Evolutionary conservation across 805 yeast species (phyloP).

Genomic region (Wickerhamiella kurtzmanii): DNA sequence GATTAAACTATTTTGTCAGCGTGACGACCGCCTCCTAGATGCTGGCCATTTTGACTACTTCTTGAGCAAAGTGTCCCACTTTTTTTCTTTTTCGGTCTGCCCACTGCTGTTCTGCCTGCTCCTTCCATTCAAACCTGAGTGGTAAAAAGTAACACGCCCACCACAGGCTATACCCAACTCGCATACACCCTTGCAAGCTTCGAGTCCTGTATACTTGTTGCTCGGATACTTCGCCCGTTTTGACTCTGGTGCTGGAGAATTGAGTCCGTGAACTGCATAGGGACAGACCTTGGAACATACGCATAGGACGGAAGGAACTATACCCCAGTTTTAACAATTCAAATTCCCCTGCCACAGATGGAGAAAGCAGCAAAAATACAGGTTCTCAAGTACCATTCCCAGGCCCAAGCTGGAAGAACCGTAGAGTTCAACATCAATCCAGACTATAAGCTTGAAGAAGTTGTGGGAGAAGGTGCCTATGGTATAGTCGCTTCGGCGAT

Average conservation of each 20-base stretch:
- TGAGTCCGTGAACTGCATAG: too few relatives aligned
- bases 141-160: too few relatives aligned
- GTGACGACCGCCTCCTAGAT: background rate
- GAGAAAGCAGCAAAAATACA: background rate
- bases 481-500: slow-evolving; percentile 84
- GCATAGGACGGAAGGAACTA: too few relatives aligned
- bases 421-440: slow-evolving; percentile 70
- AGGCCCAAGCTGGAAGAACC: slow-evolving; percentile 24
- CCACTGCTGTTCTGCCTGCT: background rate
- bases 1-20: background rate
- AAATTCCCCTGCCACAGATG: background rate
- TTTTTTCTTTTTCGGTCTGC: background rate
- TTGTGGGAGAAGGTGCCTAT: slow-evolving; percentile 93
- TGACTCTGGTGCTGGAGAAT: too few relatives aligned
- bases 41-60: background rate
- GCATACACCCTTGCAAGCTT: background rate
- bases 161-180: too few relatives aligned
- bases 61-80: background rate
- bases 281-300: too few relatives aligned
- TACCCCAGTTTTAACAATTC: too few relatives aligned
- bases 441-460: slow-evolving; percentile 70
- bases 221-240: too few relatives aligned
- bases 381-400: slow-evolving; percentile 11
- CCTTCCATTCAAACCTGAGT: too few relatives aligned
- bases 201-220: too few relatives aligned